Percentiles rank a stretch among this genome's conserved stretches.
phyloP scores from a whole-genome alignment of 2,329 filamentous ascomycete genomes.

The Coniella lustricola region DNA sequence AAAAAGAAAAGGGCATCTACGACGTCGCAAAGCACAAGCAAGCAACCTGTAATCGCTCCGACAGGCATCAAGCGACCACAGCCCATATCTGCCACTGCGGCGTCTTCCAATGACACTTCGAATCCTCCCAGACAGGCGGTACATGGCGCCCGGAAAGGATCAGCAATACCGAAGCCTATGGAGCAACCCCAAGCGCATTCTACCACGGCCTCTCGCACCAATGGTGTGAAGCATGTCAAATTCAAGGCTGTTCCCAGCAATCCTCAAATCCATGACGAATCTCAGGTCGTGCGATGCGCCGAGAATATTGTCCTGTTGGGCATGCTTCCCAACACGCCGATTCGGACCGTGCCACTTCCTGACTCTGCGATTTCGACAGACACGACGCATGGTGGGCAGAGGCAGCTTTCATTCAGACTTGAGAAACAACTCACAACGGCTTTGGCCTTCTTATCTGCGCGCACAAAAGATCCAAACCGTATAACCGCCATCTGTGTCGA shows the following conservation, averaged over 20 bases:
- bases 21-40: too few relatives aligned
- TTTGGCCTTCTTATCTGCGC: constrained; percentile 9
- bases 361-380: not conserved
- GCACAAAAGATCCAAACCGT: not conserved
- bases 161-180: too few relatives aligned
- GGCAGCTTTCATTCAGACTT: not conserved
- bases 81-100: not conserved
- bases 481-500: constrained; percentile 11
- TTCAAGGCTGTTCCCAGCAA: too few relatives aligned
- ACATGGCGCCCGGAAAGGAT: not conserved
- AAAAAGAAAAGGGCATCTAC: not conserved
- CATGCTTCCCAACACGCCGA: not conserved
- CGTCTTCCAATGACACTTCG: not conserved
- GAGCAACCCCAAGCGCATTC: too few relatives aligned
- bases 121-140: not conserved
- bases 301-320: constrained; percentile 7
- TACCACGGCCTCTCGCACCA: too few relatives aligned
- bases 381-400: not conserved
- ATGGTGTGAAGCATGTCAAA: too few relatives aligned
- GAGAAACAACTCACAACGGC: constrained; percentile 5
- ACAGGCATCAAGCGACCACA: not conserved
- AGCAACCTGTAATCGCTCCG: not conserved
- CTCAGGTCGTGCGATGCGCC: not conserved
- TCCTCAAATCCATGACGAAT: too few relatives aligned
- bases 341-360: not conserved